Evolutionary conservation across 1,139 yeast species (phyloP), one percentile per base, ranked within the genome.

Genomic region (Blastobotrys apis): DNA sequence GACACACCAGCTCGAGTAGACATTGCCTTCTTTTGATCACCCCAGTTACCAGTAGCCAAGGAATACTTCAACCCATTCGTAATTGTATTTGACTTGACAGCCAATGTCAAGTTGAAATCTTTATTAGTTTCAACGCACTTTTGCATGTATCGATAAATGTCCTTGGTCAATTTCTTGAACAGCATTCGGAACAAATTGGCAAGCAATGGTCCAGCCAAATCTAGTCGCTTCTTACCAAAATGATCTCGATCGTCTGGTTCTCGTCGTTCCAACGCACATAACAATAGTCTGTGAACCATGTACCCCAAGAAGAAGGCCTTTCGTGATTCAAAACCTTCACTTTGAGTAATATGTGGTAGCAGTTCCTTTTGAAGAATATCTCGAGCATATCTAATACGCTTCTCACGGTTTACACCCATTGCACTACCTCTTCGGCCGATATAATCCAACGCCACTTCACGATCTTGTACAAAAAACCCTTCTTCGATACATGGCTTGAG

Each of bases 191-290:
- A 92, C 65, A 92, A 78, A 66, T 86, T 87, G 49, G 97, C 97
- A 62, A 94, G 77, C 63, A 92, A 74, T 35, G 98, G 98, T 60
- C 99, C 99, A 43, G 98, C 98, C 66, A 92, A 79, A 73, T 92
- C 99, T 67, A 92, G 79, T 69, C 99, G 81, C 72, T 92, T 92
- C 67, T 88, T 92, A 66, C 99, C 99, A 66, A 92, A 94, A 70
- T 92, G 98, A 73, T 92, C 99, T 77, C 99, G 87, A 69, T 92
- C 98, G 67, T 94, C 98, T 48, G 94, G 95, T 64, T 92, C 98
- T 57, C 90, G 86, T 73, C 99, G 83, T 65, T 90, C 98, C 57
- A 94, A 74, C 26, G 98, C 97, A 75, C 96, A 88, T 49, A 92
- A 74, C 57, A 94, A 77, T 69, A 94, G 75, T 68, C 97, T 78